Percentiles rank a stretch among this genome's conserved stretches.
These are phyloP conservation scores for Ascochyta fabae DNA, from an alignment of 2,329 filamentous ascomycete genomes.

Conservation along the genomic window DNA sequence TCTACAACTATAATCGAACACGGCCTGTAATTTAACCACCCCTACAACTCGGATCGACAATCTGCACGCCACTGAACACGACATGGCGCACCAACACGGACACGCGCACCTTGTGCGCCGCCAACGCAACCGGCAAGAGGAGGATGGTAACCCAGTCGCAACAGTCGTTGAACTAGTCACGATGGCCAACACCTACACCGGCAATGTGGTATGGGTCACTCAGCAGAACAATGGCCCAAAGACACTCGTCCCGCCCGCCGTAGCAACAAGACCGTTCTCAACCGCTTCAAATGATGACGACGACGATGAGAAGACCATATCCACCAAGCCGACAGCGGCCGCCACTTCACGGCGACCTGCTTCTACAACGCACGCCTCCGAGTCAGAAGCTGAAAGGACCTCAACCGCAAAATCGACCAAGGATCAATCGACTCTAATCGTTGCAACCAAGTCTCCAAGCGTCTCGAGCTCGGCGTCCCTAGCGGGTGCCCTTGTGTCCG, in stretches of 20 bases:
- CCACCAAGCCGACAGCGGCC: slow-evolving; percentile 18
- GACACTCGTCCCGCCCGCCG: slow-evolving; percentile 29
- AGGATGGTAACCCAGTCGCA: slow-evolving; percentile 15
- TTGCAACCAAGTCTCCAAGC: slow-evolving; percentile 39
- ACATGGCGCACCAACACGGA: slow-evolving; percentile 35
- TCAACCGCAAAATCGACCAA: slow-evolving; percentile 23
- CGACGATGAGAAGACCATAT: slow-evolving; percentile 16
- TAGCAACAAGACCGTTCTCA: slow-evolving; percentile 23
- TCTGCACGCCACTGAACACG: slow-evolving; percentile 10
- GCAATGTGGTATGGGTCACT: slow-evolving; percentile 45
- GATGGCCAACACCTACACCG: slow-evolving; percentile 59
- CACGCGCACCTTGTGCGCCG: slow-evolving; percentile 40
- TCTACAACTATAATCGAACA: slow-evolving; percentile 3
- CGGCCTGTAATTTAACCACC: slow-evolving; percentile 7
- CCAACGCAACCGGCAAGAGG: slow-evolving; percentile 29
- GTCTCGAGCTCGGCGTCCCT: slow-evolving; percentile 20
- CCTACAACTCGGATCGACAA: not conserved
- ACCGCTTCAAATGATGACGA: slow-evolving; percentile 23
- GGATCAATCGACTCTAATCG: slow-evolving; percentile 29
- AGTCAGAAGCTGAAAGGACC: slow-evolving; percentile 26
- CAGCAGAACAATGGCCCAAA: slow-evolving; percentile 20
- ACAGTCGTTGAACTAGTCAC: slow-evolving; percentile 60
- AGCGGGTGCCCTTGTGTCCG: slow-evolving; percentile 25
- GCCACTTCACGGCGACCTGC: slow-evolving; percentile 28
- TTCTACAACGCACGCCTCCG: slow-evolving; percentile 20